Base-by-base conservation (phyloP, 176 grass and related monocot genomes). In the Areca catechu region DNA sequence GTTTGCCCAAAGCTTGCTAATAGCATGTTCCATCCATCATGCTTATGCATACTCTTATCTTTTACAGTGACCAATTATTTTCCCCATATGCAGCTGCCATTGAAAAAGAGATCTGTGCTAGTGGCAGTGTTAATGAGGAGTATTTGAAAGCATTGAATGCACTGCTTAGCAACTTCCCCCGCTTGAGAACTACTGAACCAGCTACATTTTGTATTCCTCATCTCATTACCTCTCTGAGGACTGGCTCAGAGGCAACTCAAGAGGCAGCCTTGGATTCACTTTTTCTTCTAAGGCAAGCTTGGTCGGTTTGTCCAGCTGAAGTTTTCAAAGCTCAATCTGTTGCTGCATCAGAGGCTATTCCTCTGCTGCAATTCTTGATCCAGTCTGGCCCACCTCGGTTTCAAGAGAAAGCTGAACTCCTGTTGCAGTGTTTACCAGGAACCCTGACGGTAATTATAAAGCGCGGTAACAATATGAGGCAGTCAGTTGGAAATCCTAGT, bases 271-370 rank as follows among this genome's bases (percentile, higher is more conserved):
- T 98, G 17, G 94, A 98, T 80, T 88, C 94, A 56, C 79, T 98
- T 48, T 98, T 89, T 82, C 81, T 98, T 75, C 84, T 98, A 34
- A 89, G 87, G 63, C 94, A 98, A 85, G 94, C 94, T 56, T 98
- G 94, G 94, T 71, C 84, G 29, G 86, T 85, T 65, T 98, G 94
- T 64, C 81, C 94, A 60, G 71, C 70, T 24, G 94, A 98, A 78
- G 88, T 98, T 60, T 98, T 93, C 66, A 98, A 98, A 70, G 94
- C 94, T 66, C 94, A 98, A 70, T 93, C 94, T 12, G 88, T 93
- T 69, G 84, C 94, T 43, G 88, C 94, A 22, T 85, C 94, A 4
- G 94, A 98, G 67, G 88, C 94, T 29, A 98, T 98, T 80, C 94
- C 94, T 83, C 73, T 98, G 57, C 78, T 98, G 61, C 94, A 98